A percentile compares a stretch with the other conserved stretches of the same genome.
phyloP scores from a whole-genome alignment of 441 rosid species.

The Euphorbia corollata region DNA sequence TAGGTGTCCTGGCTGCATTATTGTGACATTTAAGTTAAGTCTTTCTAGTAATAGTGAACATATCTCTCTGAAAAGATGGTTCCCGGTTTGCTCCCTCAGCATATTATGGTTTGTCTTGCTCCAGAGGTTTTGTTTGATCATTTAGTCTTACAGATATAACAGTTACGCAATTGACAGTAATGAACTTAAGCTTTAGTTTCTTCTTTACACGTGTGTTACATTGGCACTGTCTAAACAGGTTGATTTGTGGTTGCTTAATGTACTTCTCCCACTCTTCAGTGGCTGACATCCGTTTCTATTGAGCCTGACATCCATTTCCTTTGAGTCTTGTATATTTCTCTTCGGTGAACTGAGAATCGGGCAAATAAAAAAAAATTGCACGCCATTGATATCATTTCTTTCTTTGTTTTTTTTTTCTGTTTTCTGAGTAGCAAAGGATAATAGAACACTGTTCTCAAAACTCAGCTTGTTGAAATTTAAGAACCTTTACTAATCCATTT shows the following conservation, averaged over 20 bases:
- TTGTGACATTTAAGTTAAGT: not conserved
- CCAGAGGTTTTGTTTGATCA: not conserved
- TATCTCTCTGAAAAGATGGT: not conserved
- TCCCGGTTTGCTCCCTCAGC: not conserved
- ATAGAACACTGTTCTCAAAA: not conserved
- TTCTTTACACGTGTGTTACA: not conserved
- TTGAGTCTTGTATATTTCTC: not conserved
- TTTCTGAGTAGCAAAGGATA: slow-evolving; percentile 5
- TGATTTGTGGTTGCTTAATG: slow-evolving; percentile 1
- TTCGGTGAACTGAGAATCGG: not conserved
- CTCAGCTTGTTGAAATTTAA: not conserved
- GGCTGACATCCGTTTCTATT: not conserved
- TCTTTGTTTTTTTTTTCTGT: not conserved
- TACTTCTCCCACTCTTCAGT: not conserved
- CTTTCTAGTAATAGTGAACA: not conserved
- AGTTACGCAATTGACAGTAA: not conserved
- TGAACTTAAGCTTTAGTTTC: not conserved
- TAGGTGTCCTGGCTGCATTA: not conserved
- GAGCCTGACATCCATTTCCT: too few relatives aligned
- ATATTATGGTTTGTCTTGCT: not conserved
- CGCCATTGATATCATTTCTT: not conserved
- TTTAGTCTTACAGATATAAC: not conserved
- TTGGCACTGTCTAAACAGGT: not conserved
- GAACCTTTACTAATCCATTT: not conserved
- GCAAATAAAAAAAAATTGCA: not conserved